Evolutionary conservation across 164 flowering plant species (phyloP).

Genomic region (Echeveria elegans): DNA sequence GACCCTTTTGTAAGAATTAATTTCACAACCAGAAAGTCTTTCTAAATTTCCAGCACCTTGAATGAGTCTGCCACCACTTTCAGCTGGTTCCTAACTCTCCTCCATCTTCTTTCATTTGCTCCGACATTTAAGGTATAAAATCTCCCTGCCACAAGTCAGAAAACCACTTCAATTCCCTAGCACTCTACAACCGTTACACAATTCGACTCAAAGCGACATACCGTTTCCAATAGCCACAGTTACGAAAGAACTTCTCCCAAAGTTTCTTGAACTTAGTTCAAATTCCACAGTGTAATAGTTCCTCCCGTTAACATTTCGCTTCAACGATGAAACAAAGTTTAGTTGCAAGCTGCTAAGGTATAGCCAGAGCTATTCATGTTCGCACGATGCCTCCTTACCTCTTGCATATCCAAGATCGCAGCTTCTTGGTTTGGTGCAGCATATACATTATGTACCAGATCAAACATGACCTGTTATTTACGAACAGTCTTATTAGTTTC

Average conservation of each 20-base stretch:
- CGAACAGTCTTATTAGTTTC: too few species aligned
- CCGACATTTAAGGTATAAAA: slow-evolving; percentile 69
- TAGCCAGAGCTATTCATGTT: too few species aligned
- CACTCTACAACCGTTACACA: background rate
- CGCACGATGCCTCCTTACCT: slow-evolving; percentile 30
- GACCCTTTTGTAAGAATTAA: background rate
- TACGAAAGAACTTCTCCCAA: slow-evolving; percentile 54
- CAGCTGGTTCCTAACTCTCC: slow-evolving; percentile 43
- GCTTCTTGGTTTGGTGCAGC: slow-evolving; percentile 64
- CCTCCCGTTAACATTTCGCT: slow-evolving; percentile 56
- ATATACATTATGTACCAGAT: slow-evolving; percentile 44
- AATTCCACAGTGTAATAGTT: slow-evolving; percentile 77
- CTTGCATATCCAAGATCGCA: slow-evolving; percentile 50
- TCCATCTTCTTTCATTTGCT: slow-evolving; percentile 78
- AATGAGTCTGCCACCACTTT: slow-evolving; percentile 87
- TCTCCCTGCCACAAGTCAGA: slow-evolving; percentile 36
- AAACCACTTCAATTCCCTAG: background rate
- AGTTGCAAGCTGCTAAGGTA: slow-evolving; percentile 31
- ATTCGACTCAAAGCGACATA: slow-evolving; percentile 16
- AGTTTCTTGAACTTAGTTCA: slow-evolving; percentile 49
- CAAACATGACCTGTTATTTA: slow-evolving; percentile 39
- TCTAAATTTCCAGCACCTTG: slow-evolving; percentile 53
- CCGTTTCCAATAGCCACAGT: slow-evolving; percentile 77
- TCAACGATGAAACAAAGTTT: slow-evolving; percentile 14
- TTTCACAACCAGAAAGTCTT: background rate